Percentiles rank a stretch among this genome's conserved stretches.
phyloP scores from a whole-genome alignment of 257 asterid genomes.

The Anisodus tanguticus region DNA sequence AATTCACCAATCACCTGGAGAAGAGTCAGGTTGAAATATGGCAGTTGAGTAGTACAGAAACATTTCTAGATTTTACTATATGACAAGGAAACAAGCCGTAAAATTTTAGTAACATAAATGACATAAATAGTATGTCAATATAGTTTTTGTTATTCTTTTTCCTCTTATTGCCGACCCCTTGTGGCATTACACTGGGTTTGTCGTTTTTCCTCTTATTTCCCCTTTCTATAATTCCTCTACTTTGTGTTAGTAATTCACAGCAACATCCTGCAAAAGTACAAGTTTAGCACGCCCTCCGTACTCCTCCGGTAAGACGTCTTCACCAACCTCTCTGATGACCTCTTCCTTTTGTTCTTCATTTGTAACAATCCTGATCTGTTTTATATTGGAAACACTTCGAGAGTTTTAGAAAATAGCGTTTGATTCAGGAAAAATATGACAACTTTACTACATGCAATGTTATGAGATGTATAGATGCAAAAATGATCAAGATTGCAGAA shows the following conservation, averaged over 20 bases:
- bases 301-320: constrained; percentile 71
- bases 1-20: background rate
- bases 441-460: background rate
- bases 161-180: too few species aligned
- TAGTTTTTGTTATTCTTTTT: background rate
- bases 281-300: constrained; percentile 70
- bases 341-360: constrained; percentile 61
- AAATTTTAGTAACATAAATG: background rate
- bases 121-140: background rate
- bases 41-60: background rate
- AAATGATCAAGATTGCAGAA: constrained; percentile 9
- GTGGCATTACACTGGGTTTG: too few species aligned
- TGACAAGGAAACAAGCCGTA: background rate
- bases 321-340: constrained; percentile 54
- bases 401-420: background rate
- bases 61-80: background rate
- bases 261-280: constrained; percentile 58
- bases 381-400: background rate
- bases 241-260: constrained; percentile 33
- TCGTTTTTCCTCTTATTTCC: background rate
- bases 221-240: background rate
- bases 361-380: constrained; percentile 61
- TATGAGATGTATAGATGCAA: background rate
- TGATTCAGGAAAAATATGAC: background rate
- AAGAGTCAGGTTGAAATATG: background rate